phyloP scores from a whole-genome alignment of 2,329 filamentous ascomycete genomes.

The Dendryphion nanum region DNA sequence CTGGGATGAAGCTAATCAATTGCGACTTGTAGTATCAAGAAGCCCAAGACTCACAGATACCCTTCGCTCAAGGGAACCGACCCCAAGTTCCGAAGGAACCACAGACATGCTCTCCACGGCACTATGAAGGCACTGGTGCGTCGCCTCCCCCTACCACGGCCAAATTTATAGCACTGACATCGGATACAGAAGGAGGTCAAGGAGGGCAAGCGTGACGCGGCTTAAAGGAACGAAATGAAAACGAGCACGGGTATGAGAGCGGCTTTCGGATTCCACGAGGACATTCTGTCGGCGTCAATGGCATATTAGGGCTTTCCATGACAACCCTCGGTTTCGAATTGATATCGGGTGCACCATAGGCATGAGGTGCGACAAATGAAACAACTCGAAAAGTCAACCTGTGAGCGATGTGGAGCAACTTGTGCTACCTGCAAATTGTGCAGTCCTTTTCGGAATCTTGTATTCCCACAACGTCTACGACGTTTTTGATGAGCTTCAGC shows the following conservation, averaged over 20 bases:
- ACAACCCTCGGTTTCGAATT: constrained; percentile 28
- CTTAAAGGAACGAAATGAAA: constrained; percentile 57
- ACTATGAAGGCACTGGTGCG: constrained; percentile 96
- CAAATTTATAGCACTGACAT: constrained; percentile 20
- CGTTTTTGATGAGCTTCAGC: too few relatives aligned
- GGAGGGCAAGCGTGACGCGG: constrained; percentile 90
- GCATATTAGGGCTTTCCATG: constrained; percentile 39
- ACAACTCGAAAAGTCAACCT: constrained; percentile 37
- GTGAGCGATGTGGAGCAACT: too few relatives aligned
- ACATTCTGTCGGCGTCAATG: constrained; percentile 43
- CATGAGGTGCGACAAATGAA: constrained; percentile 40
- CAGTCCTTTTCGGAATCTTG: too few relatives aligned
- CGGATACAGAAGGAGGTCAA: constrained; percentile 84
- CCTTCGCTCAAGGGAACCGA: constrained; percentile 98
- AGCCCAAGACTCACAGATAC: constrained; percentile 99
- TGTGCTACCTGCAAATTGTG: too few relatives aligned
- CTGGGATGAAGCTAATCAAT: constrained; percentile 1
- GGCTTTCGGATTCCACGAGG: constrained; percentile 39
- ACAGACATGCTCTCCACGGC: constrained; percentile 99
- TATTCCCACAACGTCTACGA: too few relatives aligned
- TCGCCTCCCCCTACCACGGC: constrained; percentile 18
- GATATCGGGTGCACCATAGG: constrained; percentile 35
- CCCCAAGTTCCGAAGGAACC: constrained; percentile 99
- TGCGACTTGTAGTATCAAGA: constrained; percentile 79
- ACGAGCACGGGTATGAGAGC: constrained; percentile 27